Evolutionary conservation across 192 early-diverging fungal species (phyloP).

Genomic region (Backusella sp.): DNA sequence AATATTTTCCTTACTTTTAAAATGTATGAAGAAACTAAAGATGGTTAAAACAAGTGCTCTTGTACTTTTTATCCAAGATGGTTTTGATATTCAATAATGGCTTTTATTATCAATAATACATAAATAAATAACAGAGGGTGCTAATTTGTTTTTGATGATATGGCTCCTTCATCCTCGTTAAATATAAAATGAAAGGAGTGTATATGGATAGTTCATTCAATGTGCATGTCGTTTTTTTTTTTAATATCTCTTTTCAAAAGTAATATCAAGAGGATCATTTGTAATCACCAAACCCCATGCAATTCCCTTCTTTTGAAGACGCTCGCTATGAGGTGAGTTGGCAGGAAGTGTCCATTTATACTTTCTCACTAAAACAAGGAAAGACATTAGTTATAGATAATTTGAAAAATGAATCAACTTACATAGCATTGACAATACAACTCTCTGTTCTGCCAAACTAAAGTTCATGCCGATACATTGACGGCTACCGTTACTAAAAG

Average conservation of each 20-base stretch:
- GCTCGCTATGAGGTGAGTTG: constrained; percentile 16
- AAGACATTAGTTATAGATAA: neutral
- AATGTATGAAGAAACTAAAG: too few species aligned
- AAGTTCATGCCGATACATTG: constrained; percentile 62
- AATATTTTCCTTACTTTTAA: too few species aligned
- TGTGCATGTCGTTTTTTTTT: neutral
- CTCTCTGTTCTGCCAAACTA: constrained; percentile 56
- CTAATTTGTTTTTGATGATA: too few species aligned
- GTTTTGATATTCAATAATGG: too few species aligned
- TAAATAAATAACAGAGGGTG: too few species aligned
- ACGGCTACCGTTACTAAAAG: constrained; percentile 55
- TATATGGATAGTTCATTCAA: too few species aligned
- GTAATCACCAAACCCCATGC: neutral
- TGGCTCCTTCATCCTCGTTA: too few species aligned
- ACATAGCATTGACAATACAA: constrained; percentile 52
- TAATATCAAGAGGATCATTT: constrained; percentile 1
- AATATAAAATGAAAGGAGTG: too few species aligned
- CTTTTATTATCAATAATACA: too few species aligned
- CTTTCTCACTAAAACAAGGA: constrained; percentile 16
- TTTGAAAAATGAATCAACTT: constrained; percentile 40
- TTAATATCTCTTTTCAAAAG: constrained; percentile 14
- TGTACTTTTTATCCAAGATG: too few species aligned
- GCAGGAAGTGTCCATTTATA: constrained; percentile 15
- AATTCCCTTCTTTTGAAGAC: neutral
- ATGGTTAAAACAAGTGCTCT: too few species aligned